These are phyloP conservation scores for Leccinum barrowsii DNA, from an alignment of 768 basidiomycete genomes.

Conservation along the genomic window DNA sequence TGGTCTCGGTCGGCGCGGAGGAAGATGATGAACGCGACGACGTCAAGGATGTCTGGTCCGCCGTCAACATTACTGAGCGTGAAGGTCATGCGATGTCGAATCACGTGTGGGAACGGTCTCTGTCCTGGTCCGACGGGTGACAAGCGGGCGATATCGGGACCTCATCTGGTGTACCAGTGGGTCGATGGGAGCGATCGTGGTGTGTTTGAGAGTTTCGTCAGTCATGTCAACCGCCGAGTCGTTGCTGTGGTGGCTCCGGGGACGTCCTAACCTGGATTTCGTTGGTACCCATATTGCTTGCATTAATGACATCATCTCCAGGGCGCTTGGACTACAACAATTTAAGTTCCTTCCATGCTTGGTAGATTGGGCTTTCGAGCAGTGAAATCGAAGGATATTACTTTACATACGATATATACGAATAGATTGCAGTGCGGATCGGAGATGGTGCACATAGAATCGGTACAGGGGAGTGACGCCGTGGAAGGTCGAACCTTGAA, in stretches of 20 bases:
- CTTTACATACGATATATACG: no score
- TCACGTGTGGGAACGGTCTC: constrained; percentile 16
- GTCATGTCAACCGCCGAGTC: constrained; percentile 59
- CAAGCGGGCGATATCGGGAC: constrained; percentile 4
- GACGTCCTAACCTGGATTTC: background rate
- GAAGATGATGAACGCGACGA: constrained; percentile 30
- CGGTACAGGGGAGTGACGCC: background rate
- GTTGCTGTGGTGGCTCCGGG: background rate
- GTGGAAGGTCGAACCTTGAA: background rate
- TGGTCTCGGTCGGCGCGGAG: constrained; percentile 71
- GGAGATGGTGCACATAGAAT: background rate
- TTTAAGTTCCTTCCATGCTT: background rate
- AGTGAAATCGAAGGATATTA: background rate
- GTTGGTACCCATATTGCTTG: background rate
- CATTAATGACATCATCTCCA: background rate
- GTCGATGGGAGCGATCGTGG: constrained; percentile 52
- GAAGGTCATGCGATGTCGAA: constrained; percentile 25
- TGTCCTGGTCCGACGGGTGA: constrained; percentile 14
- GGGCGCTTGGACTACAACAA: background rate
- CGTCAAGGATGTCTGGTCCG: background rate
- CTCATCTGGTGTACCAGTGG: constrained; percentile 52
- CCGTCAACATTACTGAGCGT: background rate
- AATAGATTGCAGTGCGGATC: background rate
- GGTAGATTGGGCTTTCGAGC: background rate
- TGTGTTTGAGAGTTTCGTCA: constrained; percentile 64